These are phyloP conservation scores for Talaromyces nanjingensis DNA, from an alignment of 495 filamentous ascomycete genomes.

Conservation along the genomic window DNA sequence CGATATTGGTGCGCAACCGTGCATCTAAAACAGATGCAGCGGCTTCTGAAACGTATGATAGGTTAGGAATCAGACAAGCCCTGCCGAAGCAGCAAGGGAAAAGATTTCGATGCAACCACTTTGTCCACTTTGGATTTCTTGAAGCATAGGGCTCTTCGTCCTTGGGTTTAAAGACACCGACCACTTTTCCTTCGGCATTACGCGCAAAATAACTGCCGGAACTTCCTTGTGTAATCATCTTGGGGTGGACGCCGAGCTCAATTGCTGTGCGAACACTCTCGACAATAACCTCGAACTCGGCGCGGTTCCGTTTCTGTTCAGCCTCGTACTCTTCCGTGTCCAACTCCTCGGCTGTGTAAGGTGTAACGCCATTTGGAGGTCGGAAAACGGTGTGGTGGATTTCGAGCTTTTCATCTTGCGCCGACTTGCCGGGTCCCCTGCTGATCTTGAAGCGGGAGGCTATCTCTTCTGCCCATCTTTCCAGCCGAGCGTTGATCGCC, in stretches of 20 bases:
- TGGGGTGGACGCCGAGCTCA: constrained; percentile 84
- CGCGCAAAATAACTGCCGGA: constrained; percentile 97
- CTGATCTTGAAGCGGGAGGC: constrained; percentile 92
- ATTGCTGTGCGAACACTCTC: constrained; percentile 87
- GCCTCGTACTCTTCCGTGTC: constrained; percentile 50
- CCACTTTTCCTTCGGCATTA: constrained; percentile 83
- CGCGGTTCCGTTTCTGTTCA: constrained; percentile 57
- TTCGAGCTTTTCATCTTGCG: constrained; percentile 81
- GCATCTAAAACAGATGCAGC: constrained; percentile 92
- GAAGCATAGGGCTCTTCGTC: constrained; percentile 96
- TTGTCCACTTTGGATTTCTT: constrained; percentile 90
- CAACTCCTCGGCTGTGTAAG: constrained; percentile 68
- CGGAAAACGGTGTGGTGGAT: constrained; percentile 98
- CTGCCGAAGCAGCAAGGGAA: constrained; percentile 97
- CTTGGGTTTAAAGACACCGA: constrained; percentile 98
- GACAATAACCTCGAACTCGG: constrained; percentile 81
- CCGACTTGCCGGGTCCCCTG: constrained; percentile 64
- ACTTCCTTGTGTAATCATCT: constrained; percentile 92
- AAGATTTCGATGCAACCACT: constrained; percentile 89
- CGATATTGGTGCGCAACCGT: constrained; percentile 81
- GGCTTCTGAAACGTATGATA: constrained; percentile 98
- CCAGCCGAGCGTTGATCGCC: constrained; percentile 93
- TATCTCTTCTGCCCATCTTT: constrained; percentile 97
- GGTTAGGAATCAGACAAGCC: constrained; percentile 93
- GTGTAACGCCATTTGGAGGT: constrained; percentile 73